These are phyloP conservation scores for Colletotrichum sp. DNA, from an alignment of 2,329 filamentous ascomycete species.

Conservation along the genomic window DNA sequence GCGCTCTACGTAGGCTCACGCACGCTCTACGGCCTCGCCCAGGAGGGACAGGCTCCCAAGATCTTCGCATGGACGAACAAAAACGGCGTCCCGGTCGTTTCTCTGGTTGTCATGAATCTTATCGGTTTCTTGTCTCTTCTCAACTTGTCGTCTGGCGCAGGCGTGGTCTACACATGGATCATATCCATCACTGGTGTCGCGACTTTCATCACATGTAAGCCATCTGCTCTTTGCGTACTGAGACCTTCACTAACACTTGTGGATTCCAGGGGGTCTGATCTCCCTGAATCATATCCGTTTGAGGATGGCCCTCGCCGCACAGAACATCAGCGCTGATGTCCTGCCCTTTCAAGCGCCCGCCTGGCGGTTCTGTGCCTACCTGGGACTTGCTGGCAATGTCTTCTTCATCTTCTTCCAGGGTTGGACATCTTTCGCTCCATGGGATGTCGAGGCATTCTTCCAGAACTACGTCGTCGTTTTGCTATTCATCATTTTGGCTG, in stretches of 20 bases:
- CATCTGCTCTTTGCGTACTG: rapidly evolving
- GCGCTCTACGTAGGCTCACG: slow-evolving; percentile 61
- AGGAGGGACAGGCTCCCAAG: slow-evolving; percentile 53
- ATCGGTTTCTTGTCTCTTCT: slow-evolving; percentile 21
- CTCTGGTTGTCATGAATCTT: slow-evolving; percentile 20
- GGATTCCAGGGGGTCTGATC: background rate
- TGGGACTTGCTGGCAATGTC: background rate
- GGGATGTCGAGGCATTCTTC: background rate
- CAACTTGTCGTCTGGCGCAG: slow-evolving; percentile 10
- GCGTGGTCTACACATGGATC: background rate
- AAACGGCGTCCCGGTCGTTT: slow-evolving; percentile 40
- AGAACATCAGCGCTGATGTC: background rate
- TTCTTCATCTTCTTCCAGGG: slow-evolving; percentile 1
- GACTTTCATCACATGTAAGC: background rate
- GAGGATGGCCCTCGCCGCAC: background rate
- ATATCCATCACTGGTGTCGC: slow-evolving; percentile 1
- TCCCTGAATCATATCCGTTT: background rate
- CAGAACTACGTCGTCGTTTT: background rate
- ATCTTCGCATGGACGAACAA: slow-evolving; percentile 55
- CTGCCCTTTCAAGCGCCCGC: background rate
- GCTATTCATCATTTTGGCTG: background rate
- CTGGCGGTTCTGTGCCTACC: background rate
- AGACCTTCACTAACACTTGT: rapidly evolving
- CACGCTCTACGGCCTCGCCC: slow-evolving; percentile 60
- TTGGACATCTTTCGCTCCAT: background rate